Base-by-base conservation (phyloP, 345 rosid genomes). In the Rhizophora mangle region DNA sequence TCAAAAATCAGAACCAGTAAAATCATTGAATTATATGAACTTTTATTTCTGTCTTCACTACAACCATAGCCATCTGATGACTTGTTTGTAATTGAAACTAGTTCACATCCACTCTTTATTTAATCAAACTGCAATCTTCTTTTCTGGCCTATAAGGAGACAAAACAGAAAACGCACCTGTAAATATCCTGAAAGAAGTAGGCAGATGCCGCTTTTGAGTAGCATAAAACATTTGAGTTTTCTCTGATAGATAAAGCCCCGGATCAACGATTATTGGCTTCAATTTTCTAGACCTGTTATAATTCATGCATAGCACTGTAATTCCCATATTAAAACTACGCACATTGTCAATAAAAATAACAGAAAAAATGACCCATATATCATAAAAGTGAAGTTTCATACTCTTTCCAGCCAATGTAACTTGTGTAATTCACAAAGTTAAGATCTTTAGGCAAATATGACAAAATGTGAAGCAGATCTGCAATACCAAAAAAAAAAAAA, bases 351-450 rank as follows among this genome's bases (percentile, higher is more conserved):
- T 15, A 36, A 15, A 0, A 5, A 47, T 57, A 18, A 6, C 29
- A 73, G 8, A 54, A n/a, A 65, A 52, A 32, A 55, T 16, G 56
- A 65, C 39, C 22, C 18, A 60, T 18, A 72, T 66, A 63, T n/a
- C 49, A 26, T 27, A 31, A 22, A 67, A 60, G 39, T 22, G 36
- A 71, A 70, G 10, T 36, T 46, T 54, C 90, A 60, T 92, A 95
- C 98, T 95, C 98, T 90, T 80, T 88, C 98, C 99, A 83, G 72
- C 96, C 99, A 82, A 92, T 83, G 86, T 95, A 87, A 85, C 91
- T 87, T 0, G 85, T 72, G 72, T 92, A 94, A 55, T 90, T 95
- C 76, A 88, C 81, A 73, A 95, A 89, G 78, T 92, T 95, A 79
- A 89, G 79, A 62, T 86, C 88, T 72, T 78, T 90, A 9, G 96